These are phyloP conservation scores for Hemisphaericaspora xylofermentans DNA, from an alignment of 1,139 yeast genomes.

Conservation along the genomic window DNA sequence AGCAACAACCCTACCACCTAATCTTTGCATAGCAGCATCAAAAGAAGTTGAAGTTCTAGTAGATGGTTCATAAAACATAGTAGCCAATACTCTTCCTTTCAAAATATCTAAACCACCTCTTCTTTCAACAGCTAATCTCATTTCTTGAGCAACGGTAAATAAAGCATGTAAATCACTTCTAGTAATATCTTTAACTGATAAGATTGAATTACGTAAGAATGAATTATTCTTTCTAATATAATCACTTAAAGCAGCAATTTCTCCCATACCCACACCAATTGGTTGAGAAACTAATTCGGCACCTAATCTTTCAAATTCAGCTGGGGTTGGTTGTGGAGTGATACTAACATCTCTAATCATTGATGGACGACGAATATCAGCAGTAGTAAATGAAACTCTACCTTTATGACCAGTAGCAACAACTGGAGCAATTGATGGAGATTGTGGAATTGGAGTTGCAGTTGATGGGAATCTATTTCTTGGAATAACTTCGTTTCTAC, in stretches of 20 bases:
- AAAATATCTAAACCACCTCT: conserved; percentile 90
- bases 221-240: conserved; percentile 82
- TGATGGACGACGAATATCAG: conserved; percentile 40
- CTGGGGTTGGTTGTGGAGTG: conserved; percentile 30
- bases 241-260: conserved; percentile 74
- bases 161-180: conserved; percentile 88
- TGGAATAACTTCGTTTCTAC: conserved; percentile 52
- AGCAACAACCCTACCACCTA: conserved; percentile 96
- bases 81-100: conserved; percentile 87
- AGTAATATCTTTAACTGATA: conserved; percentile 83
- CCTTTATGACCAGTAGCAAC: conserved; percentile 35
- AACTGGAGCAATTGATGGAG: conserved; percentile 45
- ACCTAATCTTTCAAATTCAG: conserved; percentile 58
- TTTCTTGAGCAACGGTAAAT: conserved; percentile 96
- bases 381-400: conserved; percentile 45
- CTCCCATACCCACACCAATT: conserved; percentile 56
- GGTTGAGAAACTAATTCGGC: conserved; percentile 74
- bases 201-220: conserved; percentile 81
- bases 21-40: conserved; percentile 99
- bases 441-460: conserved; percentile 42
- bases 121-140: conserved; percentile 96
- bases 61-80: conserved; percentile 97
- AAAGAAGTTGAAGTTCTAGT: conserved; percentile 96
- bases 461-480: conserved; percentile 41
- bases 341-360: conserved; percentile 39